Percentiles rank a stretch among this genome's conserved stretches.
phyloP scores from a whole-genome alignment of 306 rosid genomes.

The Rosa rugosa region DNA sequence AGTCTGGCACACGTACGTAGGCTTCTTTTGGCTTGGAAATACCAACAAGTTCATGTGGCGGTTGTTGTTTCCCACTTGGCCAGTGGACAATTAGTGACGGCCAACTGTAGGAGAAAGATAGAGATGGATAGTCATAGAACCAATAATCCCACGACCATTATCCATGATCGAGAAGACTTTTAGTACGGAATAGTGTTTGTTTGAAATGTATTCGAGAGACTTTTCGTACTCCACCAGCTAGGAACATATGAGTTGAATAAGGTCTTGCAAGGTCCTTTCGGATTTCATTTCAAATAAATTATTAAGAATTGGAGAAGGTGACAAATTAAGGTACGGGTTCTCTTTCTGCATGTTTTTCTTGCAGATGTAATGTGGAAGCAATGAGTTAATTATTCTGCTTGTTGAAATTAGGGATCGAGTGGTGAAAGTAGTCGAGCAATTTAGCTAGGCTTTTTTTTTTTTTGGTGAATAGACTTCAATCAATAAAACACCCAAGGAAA shows the following conservation, averaged over 20 bases:
- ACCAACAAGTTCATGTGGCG: constrained; percentile 9
- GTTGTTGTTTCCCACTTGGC: constrained; percentile 2
- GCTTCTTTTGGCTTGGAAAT: neutral
- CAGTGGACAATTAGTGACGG: constrained; percentile 3
- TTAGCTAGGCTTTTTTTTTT: no score
- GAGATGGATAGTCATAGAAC: neutral
- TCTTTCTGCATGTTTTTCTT: constrained; percentile 1
- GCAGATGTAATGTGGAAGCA: neutral
- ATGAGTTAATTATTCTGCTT: neutral
- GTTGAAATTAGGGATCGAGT: neutral
- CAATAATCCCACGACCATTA: neutral
- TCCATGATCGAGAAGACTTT: constrained; percentile 1
- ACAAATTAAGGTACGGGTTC: neutral
- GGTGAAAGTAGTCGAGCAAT: neutral
- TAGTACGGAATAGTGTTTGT: neutral
- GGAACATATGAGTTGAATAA: neutral
- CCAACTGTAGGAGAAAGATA: neutral
- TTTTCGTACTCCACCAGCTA: neutral
- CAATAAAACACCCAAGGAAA: no score
- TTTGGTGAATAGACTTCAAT: no score
- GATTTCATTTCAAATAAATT: neutral
- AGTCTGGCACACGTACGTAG: neutral
- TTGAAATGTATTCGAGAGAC: neutral
- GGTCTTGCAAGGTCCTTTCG: neutral
- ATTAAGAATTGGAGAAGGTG: neutral